Percentiles rank a stretch among this genome's conserved stretches.
Evolutionary conservation across 169 alveolate species (phyloP).

Genomic region (Cryptosporidium andersoni): DNA sequence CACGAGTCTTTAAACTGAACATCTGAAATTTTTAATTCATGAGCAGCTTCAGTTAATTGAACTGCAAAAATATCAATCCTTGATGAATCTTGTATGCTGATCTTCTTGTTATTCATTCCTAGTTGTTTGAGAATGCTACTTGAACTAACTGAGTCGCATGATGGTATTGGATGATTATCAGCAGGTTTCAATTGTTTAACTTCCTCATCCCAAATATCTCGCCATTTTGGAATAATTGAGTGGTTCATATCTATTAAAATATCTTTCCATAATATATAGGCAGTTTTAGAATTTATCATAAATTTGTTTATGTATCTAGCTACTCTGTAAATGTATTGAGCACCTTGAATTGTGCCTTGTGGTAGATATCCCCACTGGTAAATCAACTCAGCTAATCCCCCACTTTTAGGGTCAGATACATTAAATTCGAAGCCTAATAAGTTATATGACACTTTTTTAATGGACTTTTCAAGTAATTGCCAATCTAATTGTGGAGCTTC

Average conservation of each 20-base stretch:
- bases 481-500: slow-evolving; percentile 48
- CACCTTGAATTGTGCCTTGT: slow-evolving; percentile 67
- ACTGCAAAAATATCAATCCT: slow-evolving; percentile 57
- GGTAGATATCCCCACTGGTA: slow-evolving; percentile 66
- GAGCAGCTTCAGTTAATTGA: slow-evolving; percentile 69
- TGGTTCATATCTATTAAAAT: slow-evolving; percentile 39
- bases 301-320: slow-evolving; percentile 54
- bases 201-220: slow-evolving; percentile 62
- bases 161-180: slow-evolving; percentile 58
- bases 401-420: slow-evolving; percentile 40
- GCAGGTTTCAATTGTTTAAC: slow-evolving; percentile 40
- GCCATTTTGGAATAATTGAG: slow-evolving; percentile 68
- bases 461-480: slow-evolving; percentile 15
- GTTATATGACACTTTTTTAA: slow-evolving; percentile 12
- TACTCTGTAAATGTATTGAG: slow-evolving; percentile 64
- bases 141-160: slow-evolving; percentile 47
- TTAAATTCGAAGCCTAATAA: slow-evolving; percentile 33
- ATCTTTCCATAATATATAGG: slow-evolving; percentile 65
- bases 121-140: slow-evolving; percentile 33
- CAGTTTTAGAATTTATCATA: slow-evolving; percentile 64
- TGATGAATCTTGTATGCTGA: slow-evolving; percentile 41
- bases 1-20: slow-evolving; percentile 44
- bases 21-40: slow-evolving; percentile 29
- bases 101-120: slow-evolving; percentile 53
- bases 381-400: slow-evolving; percentile 28